Percentiles rank a stretch among this genome's conserved stretches.
These are phyloP conservation scores for Cutaneotrichosporon spelunceum DNA, from an alignment of 1,284 basidiomycete genomes.

Conservation along the genomic window DNA sequence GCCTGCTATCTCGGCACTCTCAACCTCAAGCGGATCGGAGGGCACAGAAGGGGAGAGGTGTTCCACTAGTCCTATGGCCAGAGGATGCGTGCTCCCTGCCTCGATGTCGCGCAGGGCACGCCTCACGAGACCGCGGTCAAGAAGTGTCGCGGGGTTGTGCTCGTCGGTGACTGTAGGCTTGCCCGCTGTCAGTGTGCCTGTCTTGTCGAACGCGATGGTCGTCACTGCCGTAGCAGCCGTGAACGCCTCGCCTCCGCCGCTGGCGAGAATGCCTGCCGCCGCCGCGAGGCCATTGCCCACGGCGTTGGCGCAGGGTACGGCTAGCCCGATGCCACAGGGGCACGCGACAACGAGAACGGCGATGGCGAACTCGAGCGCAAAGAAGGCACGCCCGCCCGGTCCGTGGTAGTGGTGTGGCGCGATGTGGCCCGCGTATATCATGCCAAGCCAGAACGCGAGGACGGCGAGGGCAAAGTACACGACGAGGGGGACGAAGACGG, in stretches of 20 bases:
- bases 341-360: slow-evolving; percentile 97
- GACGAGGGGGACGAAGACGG: slow-evolving; percentile 93
- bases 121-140: slow-evolving; percentile 21
- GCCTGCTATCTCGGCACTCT: slow-evolving; percentile 84
- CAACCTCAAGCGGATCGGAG: slow-evolving; percentile 52
- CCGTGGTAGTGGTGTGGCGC: slow-evolving; percentile 81
- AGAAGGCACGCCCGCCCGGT: slow-evolving; percentile 77
- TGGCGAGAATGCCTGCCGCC: slow-evolving; percentile 95
- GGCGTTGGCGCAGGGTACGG: slow-evolving; percentile 98
- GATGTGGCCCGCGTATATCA: slow-evolving; percentile 62
- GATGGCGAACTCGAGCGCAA: slow-evolving; percentile 95
- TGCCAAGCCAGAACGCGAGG: slow-evolving; percentile 77
- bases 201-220: slow-evolving; percentile 91
- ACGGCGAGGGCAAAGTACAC: slow-evolving; percentile 77
- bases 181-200: slow-evolving; percentile 91
- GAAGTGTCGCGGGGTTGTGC: slow-evolving; percentile 33
- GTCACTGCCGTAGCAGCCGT: slow-evolving; percentile 82
- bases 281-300: slow-evolving; percentile 98
- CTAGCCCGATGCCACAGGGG: slow-evolving; percentile 93
- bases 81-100: slow-evolving; percentile 87
- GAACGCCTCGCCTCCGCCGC: slow-evolving; percentile 86
- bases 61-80: slow-evolving; percentile 83
- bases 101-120: slow-evolving; percentile 66
- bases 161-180: slow-evolving; percentile 46
- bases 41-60: slow-evolving; percentile 65